Evolutionary conservation across 2,329 filamentous ascomycete genomes (phyloP).

Genomic region (Monascus ruber): DNA sequence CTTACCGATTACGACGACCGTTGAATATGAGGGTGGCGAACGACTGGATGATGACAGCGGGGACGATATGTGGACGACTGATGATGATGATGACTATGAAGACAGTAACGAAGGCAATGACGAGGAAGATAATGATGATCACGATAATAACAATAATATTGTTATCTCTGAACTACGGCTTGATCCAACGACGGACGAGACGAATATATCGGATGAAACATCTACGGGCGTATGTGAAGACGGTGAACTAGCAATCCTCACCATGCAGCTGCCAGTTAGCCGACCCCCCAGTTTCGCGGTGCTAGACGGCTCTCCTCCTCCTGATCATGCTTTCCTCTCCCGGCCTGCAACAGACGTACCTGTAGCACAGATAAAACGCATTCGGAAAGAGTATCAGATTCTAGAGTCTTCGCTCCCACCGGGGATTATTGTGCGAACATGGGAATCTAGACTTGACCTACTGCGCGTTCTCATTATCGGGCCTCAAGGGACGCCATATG

Average conservation of each 20-base stretch:
- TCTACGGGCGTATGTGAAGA: slow-evolving; percentile 11
- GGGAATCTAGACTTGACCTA: slow-evolving; percentile 48
- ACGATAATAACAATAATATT: no score
- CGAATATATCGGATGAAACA: no score
- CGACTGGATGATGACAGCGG: slow-evolving; percentile 20
- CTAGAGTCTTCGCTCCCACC: slow-evolving; percentile 42
- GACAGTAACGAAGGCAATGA: slow-evolving; percentile 4
- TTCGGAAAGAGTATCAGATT: slow-evolving; percentile 49
- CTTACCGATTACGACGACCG: neutral
- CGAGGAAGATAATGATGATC: neutral
- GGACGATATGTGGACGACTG: slow-evolving; percentile 2
- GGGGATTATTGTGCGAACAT: slow-evolving; percentile 48
- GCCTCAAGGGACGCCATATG: slow-evolving; percentile 49
- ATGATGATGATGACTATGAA: slow-evolving; percentile 17
- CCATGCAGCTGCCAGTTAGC: slow-evolving; percentile 1
- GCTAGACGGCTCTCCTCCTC: slow-evolving; percentile 33
- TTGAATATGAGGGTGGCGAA: slow-evolving; percentile 1
- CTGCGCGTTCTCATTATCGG: slow-evolving; percentile 49
- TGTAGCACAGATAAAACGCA: slow-evolving; percentile 32
- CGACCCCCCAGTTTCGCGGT: slow-evolving; percentile 24
- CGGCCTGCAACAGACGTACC: slow-evolving; percentile 12
- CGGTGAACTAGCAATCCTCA: neutral
- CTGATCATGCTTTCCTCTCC: slow-evolving; percentile 32
- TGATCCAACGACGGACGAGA: no score
- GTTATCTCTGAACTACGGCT: no score